These are phyloP conservation scores for Penicillium samsonianum DNA, from an alignment of 495 filamentous ascomycete genomes.

Conservation along the genomic window DNA sequence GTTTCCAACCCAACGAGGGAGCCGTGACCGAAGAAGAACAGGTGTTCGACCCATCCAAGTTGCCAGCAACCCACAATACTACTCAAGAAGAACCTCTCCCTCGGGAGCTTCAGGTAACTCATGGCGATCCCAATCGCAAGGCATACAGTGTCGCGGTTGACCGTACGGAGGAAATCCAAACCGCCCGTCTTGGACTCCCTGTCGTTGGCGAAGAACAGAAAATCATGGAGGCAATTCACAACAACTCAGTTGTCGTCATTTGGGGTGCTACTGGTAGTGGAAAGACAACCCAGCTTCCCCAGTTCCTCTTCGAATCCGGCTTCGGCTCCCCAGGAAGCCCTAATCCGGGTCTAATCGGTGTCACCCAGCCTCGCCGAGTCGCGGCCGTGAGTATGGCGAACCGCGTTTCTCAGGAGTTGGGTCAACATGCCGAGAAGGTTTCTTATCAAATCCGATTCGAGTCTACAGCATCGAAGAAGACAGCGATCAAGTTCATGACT, in stretches of 20 bases:
- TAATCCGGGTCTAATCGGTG: constrained; percentile 88
- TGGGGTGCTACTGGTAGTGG: constrained; percentile 95
- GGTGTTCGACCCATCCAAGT: constrained; percentile 30
- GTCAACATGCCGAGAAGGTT: constrained; percentile 65
- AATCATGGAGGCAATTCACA: constrained; percentile 97
- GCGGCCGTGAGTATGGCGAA: constrained; percentile 95
- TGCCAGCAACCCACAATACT: constrained; percentile 43
- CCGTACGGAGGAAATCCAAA: constrained; percentile 72
- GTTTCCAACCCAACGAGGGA: constrained; percentile 55
- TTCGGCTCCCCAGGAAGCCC: constrained; percentile 76
- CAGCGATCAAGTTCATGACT: constrained; percentile 98
- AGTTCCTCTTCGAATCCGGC: constrained; percentile 92
- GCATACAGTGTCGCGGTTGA: constrained; percentile 73
- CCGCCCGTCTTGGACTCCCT: constrained; percentile 74
- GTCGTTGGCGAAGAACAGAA: constrained; percentile 94
- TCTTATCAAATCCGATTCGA: constrained; percentile 97
- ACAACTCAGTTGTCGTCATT: constrained; percentile 84
- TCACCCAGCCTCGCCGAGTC: constrained; percentile 92
- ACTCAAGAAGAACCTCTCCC: constrained; percentile 76
- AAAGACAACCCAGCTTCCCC: constrained; percentile 95
- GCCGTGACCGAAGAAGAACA: constrained; percentile 33
- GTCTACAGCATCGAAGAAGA: constrained; percentile 75
- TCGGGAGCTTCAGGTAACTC: constrained; percentile 66
- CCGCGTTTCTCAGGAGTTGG: constrained; percentile 83
- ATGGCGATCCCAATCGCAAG: constrained; percentile 62